Base-by-base conservation (phyloP, 78 protist genomes). In the Dictyostelium intermedium region DNA sequence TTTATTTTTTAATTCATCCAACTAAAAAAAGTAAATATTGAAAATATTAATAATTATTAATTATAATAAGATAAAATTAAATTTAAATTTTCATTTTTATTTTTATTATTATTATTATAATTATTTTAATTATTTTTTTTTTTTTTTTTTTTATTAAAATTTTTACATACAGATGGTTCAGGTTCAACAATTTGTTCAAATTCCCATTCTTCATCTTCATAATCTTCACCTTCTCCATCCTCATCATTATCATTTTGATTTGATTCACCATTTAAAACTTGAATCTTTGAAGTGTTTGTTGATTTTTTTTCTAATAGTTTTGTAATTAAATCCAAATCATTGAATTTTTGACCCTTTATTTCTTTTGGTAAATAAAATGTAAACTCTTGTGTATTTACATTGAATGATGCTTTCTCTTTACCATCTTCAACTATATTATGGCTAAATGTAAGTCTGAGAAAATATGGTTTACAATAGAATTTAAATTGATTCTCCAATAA, bases 391-490 rank as follows among this genome's bases (percentile, higher is more conserved):
- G 81, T 89, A 11, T 89, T 74, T 39, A 89, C 72, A 69, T 89
- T 89, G 53, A 69, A 89, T 32, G 72, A 37, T 35, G 94, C 94
- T 34, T 80, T 78, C 30, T 89, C 94, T 69, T 80, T 89, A n/a
- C 94, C 94, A 81, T 89, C 80, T 77, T 89, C 94, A 45, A 80
- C 27, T 34, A 89, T 63, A 14, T 47, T 66, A 66, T 89, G 85
- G 8, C 82, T 27, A 45, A 89, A 89, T 80, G 94, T 89, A 13
- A 89, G 39, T 32, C 94, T 23, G 16, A 89, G 82, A 27, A 89
- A 89, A 70, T 89, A 89, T n/a, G 94, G 94, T 69, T 89, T 89
- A 50, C 94, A 89, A 80, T 89, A 89, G 37, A 89, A 89, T 53
- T 89, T 89, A 61, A 89, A 89, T 35, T 63, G 82, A 41, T 56